Conservation (phyloP, 352 stramenopile species). For the Pythium folliculosum region DNA sequence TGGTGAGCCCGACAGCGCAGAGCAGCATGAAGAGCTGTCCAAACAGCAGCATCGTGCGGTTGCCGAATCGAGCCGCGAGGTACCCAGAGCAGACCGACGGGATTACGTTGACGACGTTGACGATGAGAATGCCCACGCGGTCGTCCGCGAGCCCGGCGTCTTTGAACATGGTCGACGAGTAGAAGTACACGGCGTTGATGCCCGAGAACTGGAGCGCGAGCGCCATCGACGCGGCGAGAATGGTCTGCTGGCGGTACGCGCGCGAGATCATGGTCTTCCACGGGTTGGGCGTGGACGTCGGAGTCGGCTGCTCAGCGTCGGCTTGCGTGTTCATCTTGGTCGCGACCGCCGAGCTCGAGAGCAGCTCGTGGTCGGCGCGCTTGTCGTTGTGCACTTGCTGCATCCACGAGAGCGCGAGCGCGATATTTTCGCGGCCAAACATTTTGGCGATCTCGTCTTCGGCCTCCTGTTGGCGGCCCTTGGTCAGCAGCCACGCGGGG, state of each 20-base stretch:
- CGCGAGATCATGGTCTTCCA: slow-evolving; percentile 23
- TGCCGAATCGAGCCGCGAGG: slow-evolving; percentile 44
- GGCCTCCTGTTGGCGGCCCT: slow-evolving; percentile 30
- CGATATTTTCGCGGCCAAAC: slow-evolving; percentile 29
- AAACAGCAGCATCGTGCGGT: slow-evolving; percentile 48
- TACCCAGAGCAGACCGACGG: slow-evolving; percentile 44
- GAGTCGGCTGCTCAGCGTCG: neutral
- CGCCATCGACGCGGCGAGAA: slow-evolving; percentile 48
- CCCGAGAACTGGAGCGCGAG: slow-evolving; percentile 56
- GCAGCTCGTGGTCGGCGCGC: neutral
- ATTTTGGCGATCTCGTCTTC: slow-evolving; percentile 27
- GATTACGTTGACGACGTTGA: slow-evolving; percentile 61
- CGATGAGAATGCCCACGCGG: slow-evolving; percentile 53
- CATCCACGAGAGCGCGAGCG: slow-evolving; percentile 31
- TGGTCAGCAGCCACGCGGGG: slow-evolving; percentile 39
- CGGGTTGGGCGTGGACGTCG: slow-evolving; percentile 18
- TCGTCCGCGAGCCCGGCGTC: slow-evolving; percentile 54
- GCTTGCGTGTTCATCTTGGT: slow-evolving; percentile 1
- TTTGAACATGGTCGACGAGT: slow-evolving; percentile 65
- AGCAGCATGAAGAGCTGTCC: slow-evolving; percentile 53
- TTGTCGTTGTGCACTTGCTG: slow-evolving; percentile 16
- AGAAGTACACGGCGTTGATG: slow-evolving; percentile 76
- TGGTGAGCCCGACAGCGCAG: slow-evolving; percentile 49
- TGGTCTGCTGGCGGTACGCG: slow-evolving; percentile 37
- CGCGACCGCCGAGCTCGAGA: neutral